A percentile compares a stretch with the other conserved stretches of the same genome.
phyloP scores from a whole-genome alignment of 2,329 filamentous ascomycete genomes.

The Calonectria hawksworthii region DNA sequence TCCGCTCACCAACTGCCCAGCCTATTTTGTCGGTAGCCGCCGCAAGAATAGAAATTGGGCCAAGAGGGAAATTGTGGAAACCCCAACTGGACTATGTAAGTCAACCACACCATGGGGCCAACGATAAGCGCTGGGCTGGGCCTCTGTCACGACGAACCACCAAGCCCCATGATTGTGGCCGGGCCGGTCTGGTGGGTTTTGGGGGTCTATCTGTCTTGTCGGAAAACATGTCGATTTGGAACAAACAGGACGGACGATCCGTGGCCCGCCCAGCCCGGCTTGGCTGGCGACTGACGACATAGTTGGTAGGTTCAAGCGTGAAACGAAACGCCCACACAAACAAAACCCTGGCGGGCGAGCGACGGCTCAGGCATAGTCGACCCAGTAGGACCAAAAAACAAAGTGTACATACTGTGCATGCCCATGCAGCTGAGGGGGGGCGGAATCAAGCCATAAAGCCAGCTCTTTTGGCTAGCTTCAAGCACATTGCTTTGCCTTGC shows the following conservation, averaged over 20 bases:
- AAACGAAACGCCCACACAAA: slow-evolving; percentile 9
- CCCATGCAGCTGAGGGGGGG: neutral
- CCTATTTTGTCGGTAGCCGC: slow-evolving; percentile 22
- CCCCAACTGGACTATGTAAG: slow-evolving; percentile 8
- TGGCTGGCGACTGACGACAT: slow-evolving; percentile 1
- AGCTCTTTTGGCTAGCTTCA: neutral
- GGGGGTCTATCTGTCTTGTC: neutral
- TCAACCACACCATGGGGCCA: slow-evolving; percentile 16
- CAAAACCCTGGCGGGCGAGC: neutral
- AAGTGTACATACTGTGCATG: slow-evolving; percentile 1
- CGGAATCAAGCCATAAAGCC: slow-evolving; percentile 4
- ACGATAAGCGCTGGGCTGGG: slow-evolving; percentile 20
- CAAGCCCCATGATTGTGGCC: slow-evolving; percentile 5
- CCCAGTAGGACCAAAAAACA: neutral
- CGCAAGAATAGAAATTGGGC: slow-evolving; percentile 14
- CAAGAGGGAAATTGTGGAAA: slow-evolving; percentile 10
- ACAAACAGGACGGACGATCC: neutral
- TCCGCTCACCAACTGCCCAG: neutral
- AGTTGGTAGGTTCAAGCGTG: neutral
- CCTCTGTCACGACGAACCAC: slow-evolving; percentile 9
- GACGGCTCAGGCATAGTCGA: neutral
- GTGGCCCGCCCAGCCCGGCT: slow-evolving; percentile 2
- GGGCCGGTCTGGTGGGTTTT: slow-evolving; percentile 12
- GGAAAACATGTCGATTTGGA: slow-evolving; percentile 2
- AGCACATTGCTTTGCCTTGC: slow-evolving; percentile 4